A percentile compares a stretch with the other conserved stretches of the same genome.
Evolutionary conservation across 2,329 filamentous ascomycete species (phyloP).

Genomic region (Trichoderma cornu-damae): DNA sequence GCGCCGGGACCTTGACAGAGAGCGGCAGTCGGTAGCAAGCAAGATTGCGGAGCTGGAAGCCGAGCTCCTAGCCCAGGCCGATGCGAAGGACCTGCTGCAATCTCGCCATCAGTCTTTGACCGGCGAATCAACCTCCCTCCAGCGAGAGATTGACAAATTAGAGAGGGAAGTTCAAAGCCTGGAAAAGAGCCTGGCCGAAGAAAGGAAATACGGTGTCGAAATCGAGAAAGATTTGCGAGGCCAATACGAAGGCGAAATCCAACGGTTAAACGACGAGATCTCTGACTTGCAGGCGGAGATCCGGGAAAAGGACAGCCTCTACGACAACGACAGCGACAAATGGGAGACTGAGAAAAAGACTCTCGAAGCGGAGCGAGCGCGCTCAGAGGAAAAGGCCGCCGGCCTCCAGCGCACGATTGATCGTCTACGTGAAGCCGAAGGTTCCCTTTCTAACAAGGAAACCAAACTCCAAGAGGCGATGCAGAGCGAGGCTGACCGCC

Average conservation of each 20-base stretch:
- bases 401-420: slow-evolving; percentile 68
- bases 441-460: slow-evolving; percentile 63
- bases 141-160: too few relatives aligned
- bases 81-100: too few relatives aligned
- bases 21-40: too few relatives aligned
- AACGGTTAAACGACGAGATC: slow-evolving; percentile 53
- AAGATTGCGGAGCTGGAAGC: too few relatives aligned
- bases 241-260: slow-evolving; percentile 44
- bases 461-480: slow-evolving; percentile 62
- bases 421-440: slow-evolving; percentile 62
- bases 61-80: too few relatives aligned
- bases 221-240: slow-evolving; percentile 54
- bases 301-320: slow-evolving; percentile 63
- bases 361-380: slow-evolving; percentile 60
- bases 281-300: slow-evolving; percentile 59
- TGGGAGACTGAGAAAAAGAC: slow-evolving; percentile 62
- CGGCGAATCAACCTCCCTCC: too few relatives aligned
- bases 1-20: too few relatives aligned
- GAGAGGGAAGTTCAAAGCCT: slow-evolving; percentile 45
- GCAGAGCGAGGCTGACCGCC: slow-evolving; percentile 65
- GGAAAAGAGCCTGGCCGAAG: slow-evolving; percentile 45
- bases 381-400: slow-evolving; percentile 61
- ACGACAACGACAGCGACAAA: slow-evolving; percentile 65
- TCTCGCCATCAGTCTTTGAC: too few relatives aligned
- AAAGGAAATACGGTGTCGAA: slow-evolving; percentile 54